Conservation (phyloP, 495 filamentous ascomycete species). For the Xylaria grammica region DNA sequence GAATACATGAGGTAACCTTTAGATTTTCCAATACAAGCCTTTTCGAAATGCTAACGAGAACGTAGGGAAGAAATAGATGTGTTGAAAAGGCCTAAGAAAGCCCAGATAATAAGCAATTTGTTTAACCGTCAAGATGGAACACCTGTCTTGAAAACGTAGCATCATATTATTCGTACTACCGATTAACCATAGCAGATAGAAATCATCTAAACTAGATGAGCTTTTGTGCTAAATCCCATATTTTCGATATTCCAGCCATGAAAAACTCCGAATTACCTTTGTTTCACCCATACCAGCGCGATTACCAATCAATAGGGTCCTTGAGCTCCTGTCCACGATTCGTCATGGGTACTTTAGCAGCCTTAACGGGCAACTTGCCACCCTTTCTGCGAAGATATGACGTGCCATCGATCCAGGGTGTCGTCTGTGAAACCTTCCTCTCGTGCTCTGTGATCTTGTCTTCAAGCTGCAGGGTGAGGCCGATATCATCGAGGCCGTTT, state of each 20-base stretch:
- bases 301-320: constrained; percentile 92
- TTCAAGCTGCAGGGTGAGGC: constrained; percentile 88
- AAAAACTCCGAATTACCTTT: constrained; percentile 16
- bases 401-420: constrained; percentile 91
- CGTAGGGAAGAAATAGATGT: too few relatives aligned
- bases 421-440: constrained; percentile 71
- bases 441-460: constrained; percentile 88
- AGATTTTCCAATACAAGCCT: too few relatives aligned
- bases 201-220: neutral
- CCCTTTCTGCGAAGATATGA: constrained; percentile 79
- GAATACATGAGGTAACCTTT: too few relatives aligned
- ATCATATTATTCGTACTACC: too few relatives aligned
- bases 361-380: constrained; percentile 76
- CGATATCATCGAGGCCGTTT: constrained; percentile 96
- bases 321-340: constrained; percentile 84
- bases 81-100: too few relatives aligned
- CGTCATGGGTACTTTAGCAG: constrained; percentile 84
- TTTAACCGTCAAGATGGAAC: too few relatives aligned
- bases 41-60: too few relatives aligned
- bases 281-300: neutral
- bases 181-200: too few relatives aligned
- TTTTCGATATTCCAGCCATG: neutral
- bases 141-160: too few relatives aligned
- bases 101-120: too few relatives aligned
- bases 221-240: neutral